These are phyloP conservation scores for Nakaseomyces glabratus DNA, from an alignment of 1,139 yeast genomes.

Conservation along the genomic window DNA sequence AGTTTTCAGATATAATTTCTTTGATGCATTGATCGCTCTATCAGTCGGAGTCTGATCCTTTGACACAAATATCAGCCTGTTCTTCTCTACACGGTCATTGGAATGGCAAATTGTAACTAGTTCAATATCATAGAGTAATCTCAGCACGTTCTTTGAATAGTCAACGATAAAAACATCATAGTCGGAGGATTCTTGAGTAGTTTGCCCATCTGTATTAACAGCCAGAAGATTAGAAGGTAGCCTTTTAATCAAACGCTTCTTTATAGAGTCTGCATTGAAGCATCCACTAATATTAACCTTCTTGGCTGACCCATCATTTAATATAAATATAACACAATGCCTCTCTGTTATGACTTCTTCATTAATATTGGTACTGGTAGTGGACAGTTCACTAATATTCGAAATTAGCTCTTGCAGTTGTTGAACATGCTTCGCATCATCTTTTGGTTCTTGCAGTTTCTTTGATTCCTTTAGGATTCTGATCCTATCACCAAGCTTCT, in stretches of 20 bases:
- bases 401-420: slow-evolving; percentile 30
- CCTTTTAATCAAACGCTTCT: slow-evolving; percentile 57
- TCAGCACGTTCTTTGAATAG: slow-evolving; percentile 38
- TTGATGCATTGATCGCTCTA: slow-evolving; percentile 60
- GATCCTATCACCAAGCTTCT: slow-evolving; percentile 73
- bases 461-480: slow-evolving; percentile 38
- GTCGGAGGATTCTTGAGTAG: slow-evolving; percentile 34
- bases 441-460: slow-evolving; percentile 15
- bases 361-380: slow-evolving; percentile 13
- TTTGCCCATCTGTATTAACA: slow-evolving; percentile 32
- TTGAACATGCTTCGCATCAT: slow-evolving; percentile 21
- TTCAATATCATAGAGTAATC: slow-evolving; percentile 64
- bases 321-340: slow-evolving; percentile 54
- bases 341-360: slow-evolving; percentile 33
- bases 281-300: slow-evolving; percentile 71
- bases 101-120: slow-evolving; percentile 76
- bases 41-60: slow-evolving; percentile 55
- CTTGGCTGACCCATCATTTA: slow-evolving; percentile 68
- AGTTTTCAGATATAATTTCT: slow-evolving; percentile 32
- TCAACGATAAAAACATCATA: slow-evolving; percentile 45
- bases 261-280: slow-evolving; percentile 71
- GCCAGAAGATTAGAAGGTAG: slow-evolving; percentile 34
- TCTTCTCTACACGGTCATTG: slow-evolving; percentile 59
- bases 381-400: slow-evolving; percentile 16
- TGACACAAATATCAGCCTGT: slow-evolving; percentile 63